Evolutionary conservation across 208 protist genomes (phyloP).

Genomic region (Acanthamoeba healyi): DNA sequence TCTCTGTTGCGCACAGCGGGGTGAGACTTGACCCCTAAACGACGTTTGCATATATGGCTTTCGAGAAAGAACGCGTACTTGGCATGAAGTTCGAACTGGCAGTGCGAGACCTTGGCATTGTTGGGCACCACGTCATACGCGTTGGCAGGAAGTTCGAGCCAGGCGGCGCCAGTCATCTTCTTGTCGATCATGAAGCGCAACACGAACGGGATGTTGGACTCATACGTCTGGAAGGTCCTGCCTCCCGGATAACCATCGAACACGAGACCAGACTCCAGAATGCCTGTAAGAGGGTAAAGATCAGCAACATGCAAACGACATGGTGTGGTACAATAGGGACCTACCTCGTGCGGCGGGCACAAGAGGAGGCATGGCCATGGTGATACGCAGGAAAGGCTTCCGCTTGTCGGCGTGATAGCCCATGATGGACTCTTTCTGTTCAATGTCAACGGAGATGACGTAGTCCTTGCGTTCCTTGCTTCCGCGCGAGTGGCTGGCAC

Average conservation of each 20-base stretch:
- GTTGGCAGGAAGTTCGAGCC: conserved; percentile 91
- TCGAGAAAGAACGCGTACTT: too few species aligned
- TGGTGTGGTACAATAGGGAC: too few species aligned
- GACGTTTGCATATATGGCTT: too few species aligned
- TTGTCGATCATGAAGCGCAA: conserved; percentile 99
- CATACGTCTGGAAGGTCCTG: conserved; percentile 95
- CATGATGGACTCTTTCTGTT: conserved; percentile 83
- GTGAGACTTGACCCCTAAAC: too few species aligned
- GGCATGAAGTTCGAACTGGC: conserved; percentile 95
- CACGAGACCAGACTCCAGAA: conserved; percentile 72
- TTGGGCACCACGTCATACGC: conserved; percentile 87
- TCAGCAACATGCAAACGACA: too few species aligned
- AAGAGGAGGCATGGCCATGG: conserved; percentile 81
- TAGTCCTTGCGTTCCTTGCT: conserved; percentile 76
- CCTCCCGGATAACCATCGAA: conserved; percentile 68
- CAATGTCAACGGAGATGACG: conserved; percentile 83
- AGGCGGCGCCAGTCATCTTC: conserved; percentile 95
- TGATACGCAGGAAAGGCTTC: conserved; percentile 78
- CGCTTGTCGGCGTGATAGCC: conserved; percentile 76
- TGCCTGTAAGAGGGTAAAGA: not conserved
- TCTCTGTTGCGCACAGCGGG: not conserved
- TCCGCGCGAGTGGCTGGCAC: not conserved
- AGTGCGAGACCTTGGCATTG: not conserved
- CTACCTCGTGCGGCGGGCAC: conserved; percentile 81
- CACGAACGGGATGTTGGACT: conserved; percentile 98